Evolutionary conservation across 495 filamentous ascomycete genomes (phyloP).

Genomic region (Daldinia decipiens): DNA sequence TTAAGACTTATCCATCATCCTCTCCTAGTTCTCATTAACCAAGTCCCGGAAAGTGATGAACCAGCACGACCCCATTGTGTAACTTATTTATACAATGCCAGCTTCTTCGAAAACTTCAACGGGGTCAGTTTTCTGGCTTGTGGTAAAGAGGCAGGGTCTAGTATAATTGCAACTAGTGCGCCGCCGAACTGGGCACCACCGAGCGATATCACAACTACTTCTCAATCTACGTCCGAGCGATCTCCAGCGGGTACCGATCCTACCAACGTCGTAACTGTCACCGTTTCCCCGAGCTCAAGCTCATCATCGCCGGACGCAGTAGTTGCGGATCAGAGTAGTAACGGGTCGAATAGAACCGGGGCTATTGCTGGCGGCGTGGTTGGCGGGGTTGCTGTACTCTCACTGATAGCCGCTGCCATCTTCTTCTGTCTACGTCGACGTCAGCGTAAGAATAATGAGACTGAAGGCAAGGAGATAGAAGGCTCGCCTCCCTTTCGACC

Average conservation of each 20-base stretch:
- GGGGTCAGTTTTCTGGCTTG: conserved; percentile 46
- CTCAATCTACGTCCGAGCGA: conserved; percentile 20
- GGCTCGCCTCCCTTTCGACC: conserved; percentile 27
- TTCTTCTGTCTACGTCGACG: conserved; percentile 41
- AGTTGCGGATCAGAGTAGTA: neutral
- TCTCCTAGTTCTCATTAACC: conserved; percentile 18
- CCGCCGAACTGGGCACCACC: conserved; percentile 21
- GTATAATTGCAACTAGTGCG: conserved; percentile 42
- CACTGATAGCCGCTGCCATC: conserved; percentile 46
- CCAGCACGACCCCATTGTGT: conserved; percentile 40
- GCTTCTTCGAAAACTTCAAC: conserved; percentile 44
- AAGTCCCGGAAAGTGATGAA: conserved; percentile 37
- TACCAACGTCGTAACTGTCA: conserved; percentile 30
- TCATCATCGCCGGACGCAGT: conserved; percentile 28
- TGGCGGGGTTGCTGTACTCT: conserved; percentile 51
- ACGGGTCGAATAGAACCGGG: conserved; percentile 32
- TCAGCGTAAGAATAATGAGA: conserved; percentile 22
- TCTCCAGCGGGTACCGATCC: conserved; percentile 10
- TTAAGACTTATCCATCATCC: neutral
- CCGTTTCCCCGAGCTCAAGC: conserved; percentile 30
- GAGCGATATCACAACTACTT: conserved; percentile 22
- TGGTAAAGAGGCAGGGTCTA: conserved; percentile 31
- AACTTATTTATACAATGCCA: conserved; percentile 44
- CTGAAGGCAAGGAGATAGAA: conserved; percentile 28
- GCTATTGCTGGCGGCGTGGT: conserved; percentile 55